Evolutionary conservation across 306 rosid genomes (phyloP), one percentile per base, ranked within the genome.

Genomic region (Amphicarpaea edgeworthii): DNA sequence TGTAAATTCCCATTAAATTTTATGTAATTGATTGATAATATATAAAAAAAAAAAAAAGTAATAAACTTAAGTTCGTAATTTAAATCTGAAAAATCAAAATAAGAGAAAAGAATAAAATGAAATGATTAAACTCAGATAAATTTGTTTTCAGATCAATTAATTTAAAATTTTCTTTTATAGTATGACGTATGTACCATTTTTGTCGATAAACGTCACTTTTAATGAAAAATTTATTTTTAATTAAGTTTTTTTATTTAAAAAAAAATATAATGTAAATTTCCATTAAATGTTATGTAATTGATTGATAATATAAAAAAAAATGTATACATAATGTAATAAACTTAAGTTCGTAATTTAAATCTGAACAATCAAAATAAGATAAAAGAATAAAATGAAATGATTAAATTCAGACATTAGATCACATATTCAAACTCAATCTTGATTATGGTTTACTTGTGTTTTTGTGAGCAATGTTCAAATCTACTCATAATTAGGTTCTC

Each of bases 381-480:
- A 2, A 23, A 28, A 55, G 23, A 11, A 23, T 26, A 10, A 1
- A 55, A 11, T 10, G n/a, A 54, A 12, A n/a, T n/a, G n/a, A n/a
- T n/a, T 26, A 26, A 26, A 26, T 3, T 26, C 30, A n/a, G n/a
- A n/a, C n/a, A n/a, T n/a, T n/a, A n/a, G n/a, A n/a, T n/a, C n/a
- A n/a, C n/a, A 64, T 63, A 8, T 64, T 50, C 30, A 3, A 11
- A 51, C 55, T 64, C 41, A 50, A 49, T 51, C 32, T 30, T 51
- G n/a, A 53, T 53, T 16, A 64, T 75, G 17, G 9, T 75, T 75
- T 20, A 53, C 16, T n/a, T n/a, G n/a, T n/a, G n/a, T n/a, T 68
- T 58, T 42, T 21, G 12, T 37, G 16, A 38, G 51, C 66, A 55
- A 19, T 19, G 67, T 47, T 55, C 9, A 59, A 57, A 23, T 45